Percentiles rank a stretch among this genome's conserved stretches.
Evolutionary conservation across 23 red algal genomes (phyloP).

Genomic region (Gracilaria gracilis): DNA sequence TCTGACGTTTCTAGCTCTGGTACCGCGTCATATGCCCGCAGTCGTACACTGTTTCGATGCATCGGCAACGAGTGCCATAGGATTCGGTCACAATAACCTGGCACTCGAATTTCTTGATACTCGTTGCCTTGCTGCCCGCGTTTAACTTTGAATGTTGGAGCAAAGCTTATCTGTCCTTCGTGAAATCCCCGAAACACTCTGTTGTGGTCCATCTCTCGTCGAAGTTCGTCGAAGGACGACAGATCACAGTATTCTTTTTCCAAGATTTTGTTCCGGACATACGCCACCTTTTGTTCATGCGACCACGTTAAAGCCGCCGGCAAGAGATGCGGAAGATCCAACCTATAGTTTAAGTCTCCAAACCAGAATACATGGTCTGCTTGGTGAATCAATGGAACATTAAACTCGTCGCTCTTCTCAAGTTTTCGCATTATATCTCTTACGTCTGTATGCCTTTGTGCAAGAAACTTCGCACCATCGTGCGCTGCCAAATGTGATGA

Average conservation of each 20-base stretch:
- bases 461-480: conserved; percentile 67
- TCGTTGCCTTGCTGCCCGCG: neutral
- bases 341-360: conserved; percentile 97
- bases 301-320: conserved; percentile 65
- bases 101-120: conserved; percentile 64
- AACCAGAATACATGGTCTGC: conserved; percentile 86
- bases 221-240: conserved; percentile 80
- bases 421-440: conserved; percentile 75
- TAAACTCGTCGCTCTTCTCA: conserved; percentile 24
- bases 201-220: conserved; percentile 45
- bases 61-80: conserved; percentile 74
- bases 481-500: conserved; percentile 83
- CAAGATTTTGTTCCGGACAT: conserved; percentile 59
- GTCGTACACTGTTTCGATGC: conserved; percentile 46
- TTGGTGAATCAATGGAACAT: conserved; percentile 62
- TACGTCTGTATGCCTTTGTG: conserved; percentile 61
- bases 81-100: conserved; percentile 81
- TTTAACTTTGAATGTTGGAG: conserved; percentile 93
- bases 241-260: conserved; percentile 61
- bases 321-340: conserved; percentile 74
- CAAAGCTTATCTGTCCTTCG: conserved; percentile 82
- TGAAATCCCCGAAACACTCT: conserved; percentile 84
- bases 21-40: conserved; percentile 48
- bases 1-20: conserved; percentile 60
- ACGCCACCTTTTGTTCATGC: conserved; percentile 41